phyloP scores from a whole-genome alignment of 768 basidiomycete genomes.

The Rhodosporidiobolus sp. region DNA sequence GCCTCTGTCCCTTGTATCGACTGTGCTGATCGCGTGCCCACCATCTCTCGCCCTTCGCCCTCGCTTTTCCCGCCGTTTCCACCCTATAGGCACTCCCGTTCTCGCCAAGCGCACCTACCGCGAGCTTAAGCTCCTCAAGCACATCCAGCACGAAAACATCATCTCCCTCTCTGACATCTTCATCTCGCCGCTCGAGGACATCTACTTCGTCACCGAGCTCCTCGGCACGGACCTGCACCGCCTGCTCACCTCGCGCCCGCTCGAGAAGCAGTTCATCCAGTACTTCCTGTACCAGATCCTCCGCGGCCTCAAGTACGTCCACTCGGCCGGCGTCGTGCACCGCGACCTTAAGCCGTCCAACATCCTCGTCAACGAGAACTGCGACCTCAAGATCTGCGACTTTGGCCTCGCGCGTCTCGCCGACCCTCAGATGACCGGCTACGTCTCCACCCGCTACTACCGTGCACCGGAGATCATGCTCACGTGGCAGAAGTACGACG shows the following conservation, averaged over 20 bases:
- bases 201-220: constrained; percentile 98
- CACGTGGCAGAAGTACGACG: constrained; percentile 99
- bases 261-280: constrained; percentile 99
- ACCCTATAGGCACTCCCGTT: constrained; percentile 70
- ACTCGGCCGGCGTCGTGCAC: constrained; percentile 98
- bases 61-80: not conserved
- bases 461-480: constrained; percentile 99
- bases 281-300: constrained; percentile 99
- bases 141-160: constrained; percentile 98
- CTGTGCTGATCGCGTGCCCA: not conserved
- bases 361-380: constrained; percentile 99
- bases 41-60: not conserved
- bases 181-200: constrained; percentile 93
- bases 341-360: constrained; percentile 99
- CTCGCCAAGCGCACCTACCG: constrained; percentile 95
- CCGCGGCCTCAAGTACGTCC: constrained; percentile 97
- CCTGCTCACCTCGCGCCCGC: constrained; percentile 86
- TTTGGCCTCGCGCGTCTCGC: constrained; percentile 98
- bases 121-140: constrained; percentile 95
- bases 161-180: constrained; percentile 99
- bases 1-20: not conserved
- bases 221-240: constrained; percentile 97
- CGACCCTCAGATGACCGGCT: constrained; percentile 99
- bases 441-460: constrained; percentile 98
- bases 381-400: constrained; percentile 99